These are phyloP conservation scores for Waitea zeae DNA, from an alignment of 1,284 basidiomycete genomes.

Conservation along the genomic window DNA sequence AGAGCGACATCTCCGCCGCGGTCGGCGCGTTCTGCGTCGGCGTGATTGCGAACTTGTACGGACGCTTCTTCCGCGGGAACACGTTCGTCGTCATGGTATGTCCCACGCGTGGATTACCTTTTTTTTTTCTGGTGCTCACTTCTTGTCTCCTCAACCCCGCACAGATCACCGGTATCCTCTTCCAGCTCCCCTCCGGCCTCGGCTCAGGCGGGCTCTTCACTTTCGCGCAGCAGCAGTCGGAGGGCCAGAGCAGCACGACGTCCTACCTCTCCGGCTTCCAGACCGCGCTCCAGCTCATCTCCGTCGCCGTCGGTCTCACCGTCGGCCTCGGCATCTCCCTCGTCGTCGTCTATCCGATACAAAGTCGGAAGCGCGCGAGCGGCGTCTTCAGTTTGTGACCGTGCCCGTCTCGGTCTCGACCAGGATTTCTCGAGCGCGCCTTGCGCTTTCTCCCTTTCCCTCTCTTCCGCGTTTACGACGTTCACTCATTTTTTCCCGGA, in stretches of 20 bases:
- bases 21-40: slow-evolving; percentile 76
- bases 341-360: slow-evolving; percentile 40
- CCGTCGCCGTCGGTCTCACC: slow-evolving; percentile 46
- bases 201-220: slow-evolving; percentile 71
- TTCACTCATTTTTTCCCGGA: too few relatives aligned
- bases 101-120: slow-evolving; percentile 4
- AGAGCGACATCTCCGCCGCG: slow-evolving; percentile 60
- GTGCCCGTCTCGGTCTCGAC: too few relatives aligned
- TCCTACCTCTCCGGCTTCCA: slow-evolving; percentile 52
- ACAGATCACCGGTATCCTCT: slow-evolving; percentile 66
- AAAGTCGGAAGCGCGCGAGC: slow-evolving; percentile 32
- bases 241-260: slow-evolving; percentile 23
- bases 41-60: slow-evolving; percentile 69
- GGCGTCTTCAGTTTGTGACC: slow-evolving; percentile 41
- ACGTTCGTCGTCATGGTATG: slow-evolving; percentile 64
- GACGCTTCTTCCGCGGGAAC: slow-evolving; percentile 63
- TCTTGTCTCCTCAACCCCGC: not conserved
- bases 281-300: slow-evolving; percentile 45
- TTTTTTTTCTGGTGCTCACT: too few relatives aligned
- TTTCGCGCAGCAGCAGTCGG: slow-evolving; percentile 42
- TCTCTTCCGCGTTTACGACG: not conserved
- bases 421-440: not conserved
- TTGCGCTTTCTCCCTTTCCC: not conserved
- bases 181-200: slow-evolving; percentile 81
- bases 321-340: slow-evolving; percentile 56